Conservation (phyloP, 371 early-diverging fungal species). For the Actinomortierella wolfii region DNA sequence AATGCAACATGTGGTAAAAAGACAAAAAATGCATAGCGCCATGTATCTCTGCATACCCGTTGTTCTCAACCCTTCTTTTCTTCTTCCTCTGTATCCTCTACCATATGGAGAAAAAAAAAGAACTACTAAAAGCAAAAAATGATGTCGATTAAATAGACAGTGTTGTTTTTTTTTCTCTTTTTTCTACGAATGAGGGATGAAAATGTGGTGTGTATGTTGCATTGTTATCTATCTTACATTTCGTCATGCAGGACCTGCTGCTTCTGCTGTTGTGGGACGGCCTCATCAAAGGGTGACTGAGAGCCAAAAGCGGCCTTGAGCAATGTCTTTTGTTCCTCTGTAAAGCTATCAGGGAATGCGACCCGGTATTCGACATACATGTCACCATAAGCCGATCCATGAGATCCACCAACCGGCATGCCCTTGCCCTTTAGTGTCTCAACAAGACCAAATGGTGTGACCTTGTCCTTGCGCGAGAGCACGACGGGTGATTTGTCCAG, state of each 20-base stretch:
- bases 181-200: background rate
- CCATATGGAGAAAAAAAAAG: background rate
- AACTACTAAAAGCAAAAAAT: background rate
- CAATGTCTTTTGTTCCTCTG: conserved; percentile 22
- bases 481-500: conserved; percentile 78
- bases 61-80: too few relatives aligned
- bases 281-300: conserved; percentile 24
- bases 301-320: conserved; percentile 24
- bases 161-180: background rate
- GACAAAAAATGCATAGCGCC: too few relatives aligned
- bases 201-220: too few relatives aligned
- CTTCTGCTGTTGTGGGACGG: background rate
- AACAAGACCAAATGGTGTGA: conserved; percentile 74
- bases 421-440: conserved; percentile 86
- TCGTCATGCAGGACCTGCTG: conserved; percentile 42
- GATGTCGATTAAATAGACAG: background rate
- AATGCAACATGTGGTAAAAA: conserved; percentile 65
- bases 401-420: conserved; percentile 62
- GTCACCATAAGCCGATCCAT: conserved; percentile 75
- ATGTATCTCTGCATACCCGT: too few relatives aligned
- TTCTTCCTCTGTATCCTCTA: too few relatives aligned
- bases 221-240: conserved; percentile 37
- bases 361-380: conserved; percentile 90
- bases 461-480: conserved; percentile 56
- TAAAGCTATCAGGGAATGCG: conserved; percentile 72